A percentile compares a stretch with the other conserved stretches of the same genome.
phyloP scores from a whole-genome alignment of 805 yeast genomes.

The Spathaspora girioi region DNA sequence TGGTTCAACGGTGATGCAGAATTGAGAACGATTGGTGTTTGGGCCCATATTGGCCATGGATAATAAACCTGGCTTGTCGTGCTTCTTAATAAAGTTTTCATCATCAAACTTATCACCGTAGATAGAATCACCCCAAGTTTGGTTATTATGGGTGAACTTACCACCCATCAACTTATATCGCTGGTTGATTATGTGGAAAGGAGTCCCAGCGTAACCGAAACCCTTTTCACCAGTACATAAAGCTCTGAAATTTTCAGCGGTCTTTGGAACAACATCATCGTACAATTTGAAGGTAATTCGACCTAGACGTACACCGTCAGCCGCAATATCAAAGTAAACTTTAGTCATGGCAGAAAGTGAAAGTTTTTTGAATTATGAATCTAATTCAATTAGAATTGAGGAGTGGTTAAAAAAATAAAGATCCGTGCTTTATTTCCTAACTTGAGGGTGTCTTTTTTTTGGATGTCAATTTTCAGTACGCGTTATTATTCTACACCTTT shows the following conservation, averaged over 20 bases:
- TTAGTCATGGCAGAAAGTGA: slow-evolving; percentile 46
- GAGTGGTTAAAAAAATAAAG: not conserved
- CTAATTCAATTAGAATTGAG: not conserved
- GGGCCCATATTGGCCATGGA: slow-evolving; percentile 95
- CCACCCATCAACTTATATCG: slow-evolving; percentile 93
- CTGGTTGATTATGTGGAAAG: slow-evolving; percentile 97
- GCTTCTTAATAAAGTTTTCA: slow-evolving; percentile 69
- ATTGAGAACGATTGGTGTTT: slow-evolving; percentile 89
- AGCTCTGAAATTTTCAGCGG: slow-evolving; percentile 79
- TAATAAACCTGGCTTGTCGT: slow-evolving; percentile 75
- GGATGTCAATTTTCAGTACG: not conserved
- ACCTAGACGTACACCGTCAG: slow-evolving; percentile 71
- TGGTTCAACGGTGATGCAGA: slow-evolving; percentile 79
- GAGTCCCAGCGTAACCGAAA: slow-evolving; percentile 77
- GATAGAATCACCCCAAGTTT: slow-evolving; percentile 89
- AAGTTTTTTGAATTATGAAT: not conserved
- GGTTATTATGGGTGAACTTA: slow-evolving; percentile 61
- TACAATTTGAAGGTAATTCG: slow-evolving; percentile 74
- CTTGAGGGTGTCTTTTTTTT: too few species aligned
- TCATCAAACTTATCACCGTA: slow-evolving; percentile 67
- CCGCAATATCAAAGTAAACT: slow-evolving; percentile 80
- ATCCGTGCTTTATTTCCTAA: not conserved
- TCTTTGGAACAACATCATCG: slow-evolving; percentile 62
- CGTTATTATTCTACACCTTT: not conserved
- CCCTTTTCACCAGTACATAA: slow-evolving; percentile 92